Evolutionary conservation across 306 rosid species (phyloP).

Genomic region (Prunus mongolica): DNA sequence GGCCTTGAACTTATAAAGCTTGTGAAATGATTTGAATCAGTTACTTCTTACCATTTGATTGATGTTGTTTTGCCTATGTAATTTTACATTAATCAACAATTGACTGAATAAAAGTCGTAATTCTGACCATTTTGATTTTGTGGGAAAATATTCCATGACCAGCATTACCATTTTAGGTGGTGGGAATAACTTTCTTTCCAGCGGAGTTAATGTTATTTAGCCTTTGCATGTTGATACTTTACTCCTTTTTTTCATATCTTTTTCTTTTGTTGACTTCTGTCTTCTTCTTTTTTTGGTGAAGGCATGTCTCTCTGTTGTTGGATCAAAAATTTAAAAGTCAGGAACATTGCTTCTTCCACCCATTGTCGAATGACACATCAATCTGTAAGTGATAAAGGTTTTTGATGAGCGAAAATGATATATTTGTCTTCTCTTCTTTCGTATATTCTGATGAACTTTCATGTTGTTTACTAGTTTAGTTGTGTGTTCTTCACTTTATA

Average conservation of each 20-base stretch:
- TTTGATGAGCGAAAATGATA: neutral
- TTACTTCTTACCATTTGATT: neutral
- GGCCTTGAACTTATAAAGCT: neutral
- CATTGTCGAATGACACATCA: conserved; percentile 81
- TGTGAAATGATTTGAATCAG: neutral
- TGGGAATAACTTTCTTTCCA: neutral
- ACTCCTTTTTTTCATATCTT: neutral
- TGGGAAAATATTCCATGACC: neutral
- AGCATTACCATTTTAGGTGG: neutral
- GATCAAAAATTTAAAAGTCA: conserved; percentile 81
- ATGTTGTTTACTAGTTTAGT: neutral
- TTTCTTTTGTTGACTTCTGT: neutral
- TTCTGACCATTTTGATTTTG: neutral
- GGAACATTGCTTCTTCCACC: conserved; percentile 81
- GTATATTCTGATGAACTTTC: neutral
- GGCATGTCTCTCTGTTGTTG: conserved; percentile 83
- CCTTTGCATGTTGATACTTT: neutral
- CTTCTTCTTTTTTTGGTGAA: conserved; percentile 30
- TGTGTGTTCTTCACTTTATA: neutral
- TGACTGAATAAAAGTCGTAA: neutral
- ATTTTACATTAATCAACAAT: neutral
- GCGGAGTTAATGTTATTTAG: neutral
- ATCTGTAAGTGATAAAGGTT: conserved; percentile 61
- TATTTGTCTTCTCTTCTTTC: neutral
- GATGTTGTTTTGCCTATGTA: neutral